These are phyloP conservation scores for Solanum clarkiae DNA, from an alignment of 257 asterid species.

Conservation along the genomic window DNA sequence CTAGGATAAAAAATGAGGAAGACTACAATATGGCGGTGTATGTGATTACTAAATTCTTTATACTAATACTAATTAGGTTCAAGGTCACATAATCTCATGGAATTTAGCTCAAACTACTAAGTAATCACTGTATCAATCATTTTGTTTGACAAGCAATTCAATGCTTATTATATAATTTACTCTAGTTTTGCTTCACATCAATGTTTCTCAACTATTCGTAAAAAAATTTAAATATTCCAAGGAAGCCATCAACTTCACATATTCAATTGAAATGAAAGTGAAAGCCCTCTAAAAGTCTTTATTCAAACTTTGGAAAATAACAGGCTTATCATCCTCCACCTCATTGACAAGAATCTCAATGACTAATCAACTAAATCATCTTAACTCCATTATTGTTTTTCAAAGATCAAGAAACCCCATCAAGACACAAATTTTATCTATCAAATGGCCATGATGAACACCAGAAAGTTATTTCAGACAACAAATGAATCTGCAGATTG, in stretches of 20 bases:
- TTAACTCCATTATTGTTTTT: not conserved
- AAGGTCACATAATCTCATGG: not conserved
- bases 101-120: not conserved
- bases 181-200: not conserved
- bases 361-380: not conserved
- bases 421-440: not conserved
- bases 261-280: not conserved
- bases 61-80: not conserved
- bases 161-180: not conserved
- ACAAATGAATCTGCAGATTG: slow-evolving; percentile 11
- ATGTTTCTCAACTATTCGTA: not conserved
- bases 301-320: not conserved
- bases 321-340: not conserved
- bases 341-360: not conserved
- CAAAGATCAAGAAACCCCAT: not conserved
- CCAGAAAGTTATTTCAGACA: slow-evolving; percentile 6
- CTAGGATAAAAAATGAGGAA: not conserved
- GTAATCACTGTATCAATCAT: not conserved
- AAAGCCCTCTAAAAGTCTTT: not conserved
- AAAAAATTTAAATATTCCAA: not conserved
- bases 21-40: not conserved
- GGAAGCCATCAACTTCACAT: not conserved
- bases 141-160: not conserved
- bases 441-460: slow-evolving; percentile 1
- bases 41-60: not conserved